Percentiles rank a stretch among this genome's conserved stretches.
Conservation (phyloP, 169 alveolate species). For the Cryptosporidium baileyi region DNA sequence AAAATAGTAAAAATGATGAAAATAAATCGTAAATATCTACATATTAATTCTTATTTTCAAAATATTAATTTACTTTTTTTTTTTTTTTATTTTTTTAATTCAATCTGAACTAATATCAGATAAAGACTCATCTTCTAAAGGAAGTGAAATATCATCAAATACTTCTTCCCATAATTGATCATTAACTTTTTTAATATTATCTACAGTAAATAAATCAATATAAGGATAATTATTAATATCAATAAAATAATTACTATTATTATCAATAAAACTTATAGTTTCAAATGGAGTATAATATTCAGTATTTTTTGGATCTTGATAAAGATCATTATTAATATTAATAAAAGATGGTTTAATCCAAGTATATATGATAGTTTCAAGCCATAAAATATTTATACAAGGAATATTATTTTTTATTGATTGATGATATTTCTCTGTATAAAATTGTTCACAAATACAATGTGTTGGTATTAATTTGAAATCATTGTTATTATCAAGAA, state of each 20-base stretch:
- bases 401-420: conserved; percentile 47
- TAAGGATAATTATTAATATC: not conserved
- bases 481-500: not conserved
- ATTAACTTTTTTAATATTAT: not conserved
- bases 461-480: not conserved
- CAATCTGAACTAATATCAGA: not conserved
- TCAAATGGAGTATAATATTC: conserved; percentile 47
- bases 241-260: not conserved
- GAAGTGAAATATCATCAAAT: conserved; percentile 11
- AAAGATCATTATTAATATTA: not conserved
- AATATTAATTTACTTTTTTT: too few relatives aligned
- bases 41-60: too few relatives aligned
- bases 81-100: too few relatives aligned
- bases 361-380: conserved; percentile 32
- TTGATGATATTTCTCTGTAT: conserved; percentile 32
- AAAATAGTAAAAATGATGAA: too few relatives aligned
- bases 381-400: conserved; percentile 35
- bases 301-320: conserved; percentile 1
- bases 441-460: conserved; percentile 59
- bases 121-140: not conserved
- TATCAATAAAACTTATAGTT: not conserved
- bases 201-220: not conserved
- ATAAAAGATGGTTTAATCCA: conserved; percentile 32
- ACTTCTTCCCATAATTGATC: conserved; percentile 59
- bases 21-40: too few relatives aligned